Evolutionary conservation across 1,284 basidiomycete genomes (phyloP), one percentile per base, ranked within the genome.

Genomic region (Puccinia polysora): DNA sequence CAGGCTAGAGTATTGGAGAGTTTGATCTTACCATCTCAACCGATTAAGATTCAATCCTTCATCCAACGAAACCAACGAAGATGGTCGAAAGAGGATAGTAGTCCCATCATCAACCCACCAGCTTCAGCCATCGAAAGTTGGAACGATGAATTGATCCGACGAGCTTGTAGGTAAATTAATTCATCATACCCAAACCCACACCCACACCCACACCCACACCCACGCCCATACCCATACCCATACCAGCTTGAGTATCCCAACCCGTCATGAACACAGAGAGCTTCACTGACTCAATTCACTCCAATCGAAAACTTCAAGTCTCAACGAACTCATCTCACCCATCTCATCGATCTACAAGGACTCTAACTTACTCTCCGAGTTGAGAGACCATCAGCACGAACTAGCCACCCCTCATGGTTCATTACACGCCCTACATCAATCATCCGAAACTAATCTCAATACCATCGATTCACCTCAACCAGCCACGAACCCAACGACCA

Each of bases 371-470:
- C 40, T 69, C 25, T 59, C 55, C 47, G 65, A 69, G 49, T 23
- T 69, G 18, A 47, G 36, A 25, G 65, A 58, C 47, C 47, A 59
- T 12, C 65, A 69, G 23, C 65, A 69, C 34, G 65, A 69, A 59
- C 38, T 69, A 34, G 65, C 65, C 20, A 69, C 65, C n/a, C 65
- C 65, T 20, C 47, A 69, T 50, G 65, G 65, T 15, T 69, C 65
- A 45, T 23, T 69, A 2, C 65, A 69, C 55, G 55, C 65, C 55
- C 25, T 69, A 28, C 65, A 69, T 50, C 18, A n/a, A n/a, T n/a
- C 30, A 3, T 15, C 55, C 25, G 65, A 69, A 32, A 32, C 55
- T 20, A 32, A 50, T 20, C 45, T 45, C 18, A 12, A 20, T 30
- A 38, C 2, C 28, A 49, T 30, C n/a, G 25, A 63, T 45, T 28